These are phyloP conservation scores for Filobasidium floriforme DNA, from an alignment of 768 basidiomycete genomes.

Conservation along the genomic window DNA sequence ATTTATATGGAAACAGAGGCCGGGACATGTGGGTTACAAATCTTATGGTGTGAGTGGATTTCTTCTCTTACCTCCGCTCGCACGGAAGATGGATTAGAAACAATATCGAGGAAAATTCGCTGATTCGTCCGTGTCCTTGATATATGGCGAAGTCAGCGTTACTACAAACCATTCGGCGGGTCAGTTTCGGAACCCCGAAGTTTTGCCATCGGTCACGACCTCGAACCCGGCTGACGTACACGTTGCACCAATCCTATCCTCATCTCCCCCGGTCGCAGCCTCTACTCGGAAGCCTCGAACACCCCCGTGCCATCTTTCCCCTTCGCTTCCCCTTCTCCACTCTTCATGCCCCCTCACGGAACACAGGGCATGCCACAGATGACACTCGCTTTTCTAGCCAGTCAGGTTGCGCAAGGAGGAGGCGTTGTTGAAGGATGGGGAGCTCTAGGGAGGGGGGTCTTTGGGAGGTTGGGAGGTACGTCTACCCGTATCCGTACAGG, in stretches of 20 bases:
- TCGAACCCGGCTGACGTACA: neutral
- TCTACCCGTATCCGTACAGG: no score
- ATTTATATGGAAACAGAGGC: no score
- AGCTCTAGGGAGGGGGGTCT: neutral
- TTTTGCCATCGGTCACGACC: neutral
- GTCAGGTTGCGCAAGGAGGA: neutral
- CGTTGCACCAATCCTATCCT: no score
- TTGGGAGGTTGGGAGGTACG: neutral
- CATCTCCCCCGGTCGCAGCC: no score
- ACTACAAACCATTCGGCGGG: constrained; percentile 1
- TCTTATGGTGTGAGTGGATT: neutral
- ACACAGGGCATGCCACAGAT: neutral
- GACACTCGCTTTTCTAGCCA: neutral
- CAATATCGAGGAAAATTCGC: no score
- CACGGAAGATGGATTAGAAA: no score
- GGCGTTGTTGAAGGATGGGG: neutral
- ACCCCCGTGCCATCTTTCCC: neutral
- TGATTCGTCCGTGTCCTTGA: neutral
- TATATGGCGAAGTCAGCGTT: neutral
- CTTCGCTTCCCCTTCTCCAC: neutral
- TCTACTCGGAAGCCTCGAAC: neutral
- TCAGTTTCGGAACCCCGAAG: neutral
- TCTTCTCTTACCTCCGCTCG: no score
- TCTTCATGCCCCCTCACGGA: neutral
- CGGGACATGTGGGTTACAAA: neutral